These are phyloP conservation scores for Aspergillus carbonarius DNA, from an alignment of 2,329 filamentous ascomycete genomes.

Conservation along the genomic window DNA sequence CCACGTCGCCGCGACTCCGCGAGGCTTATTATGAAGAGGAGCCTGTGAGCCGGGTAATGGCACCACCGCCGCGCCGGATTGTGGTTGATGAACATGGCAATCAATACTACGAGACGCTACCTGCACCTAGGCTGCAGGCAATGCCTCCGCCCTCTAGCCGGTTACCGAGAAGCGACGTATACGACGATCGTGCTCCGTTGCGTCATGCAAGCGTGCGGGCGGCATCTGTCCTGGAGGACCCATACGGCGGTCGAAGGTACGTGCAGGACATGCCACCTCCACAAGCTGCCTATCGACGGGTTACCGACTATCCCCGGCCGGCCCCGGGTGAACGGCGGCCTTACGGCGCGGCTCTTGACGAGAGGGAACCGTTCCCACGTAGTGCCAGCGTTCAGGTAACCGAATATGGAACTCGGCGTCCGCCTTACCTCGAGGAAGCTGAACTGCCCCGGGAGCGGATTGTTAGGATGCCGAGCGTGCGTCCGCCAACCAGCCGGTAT, in stretches of 20 bases:
- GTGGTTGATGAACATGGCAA: slow-evolving; percentile 81
- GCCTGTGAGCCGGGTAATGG: slow-evolving; percentile 50
- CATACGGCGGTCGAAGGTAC: slow-evolving; percentile 42
- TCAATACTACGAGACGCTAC: slow-evolving; percentile 65
- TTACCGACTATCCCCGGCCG: slow-evolving; percentile 38
- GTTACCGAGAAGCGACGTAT: slow-evolving; percentile 33
- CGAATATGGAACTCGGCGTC: slow-evolving; percentile 40
- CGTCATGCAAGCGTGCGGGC: slow-evolving; percentile 39
- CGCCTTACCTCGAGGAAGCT: slow-evolving; percentile 64
- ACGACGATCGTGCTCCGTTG: slow-evolving; percentile 32
- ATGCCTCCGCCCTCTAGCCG: slow-evolving; percentile 36
- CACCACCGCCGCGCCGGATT: slow-evolving; percentile 63
- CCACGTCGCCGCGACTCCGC: slow-evolving; percentile 35
- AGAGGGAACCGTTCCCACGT: slow-evolving; percentile 37
- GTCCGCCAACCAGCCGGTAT: slow-evolving; percentile 51
- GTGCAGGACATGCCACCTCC: slow-evolving; percentile 48
- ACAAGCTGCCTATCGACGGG: slow-evolving; percentile 40
- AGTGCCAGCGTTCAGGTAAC: slow-evolving; percentile 43
- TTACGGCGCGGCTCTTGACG: slow-evolving; percentile 34
- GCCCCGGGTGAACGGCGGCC: slow-evolving; percentile 30
- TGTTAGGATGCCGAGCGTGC: slow-evolving; percentile 58
- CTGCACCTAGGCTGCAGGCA: slow-evolving; percentile 35
- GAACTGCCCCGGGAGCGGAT: slow-evolving; percentile 58
- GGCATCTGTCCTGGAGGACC: slow-evolving; percentile 44
- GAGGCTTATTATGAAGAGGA: slow-evolving; percentile 44